Evolutionary conservation across 129 eudicot species (phyloP).

Genomic region (Saposhnikovia divaricata): DNA sequence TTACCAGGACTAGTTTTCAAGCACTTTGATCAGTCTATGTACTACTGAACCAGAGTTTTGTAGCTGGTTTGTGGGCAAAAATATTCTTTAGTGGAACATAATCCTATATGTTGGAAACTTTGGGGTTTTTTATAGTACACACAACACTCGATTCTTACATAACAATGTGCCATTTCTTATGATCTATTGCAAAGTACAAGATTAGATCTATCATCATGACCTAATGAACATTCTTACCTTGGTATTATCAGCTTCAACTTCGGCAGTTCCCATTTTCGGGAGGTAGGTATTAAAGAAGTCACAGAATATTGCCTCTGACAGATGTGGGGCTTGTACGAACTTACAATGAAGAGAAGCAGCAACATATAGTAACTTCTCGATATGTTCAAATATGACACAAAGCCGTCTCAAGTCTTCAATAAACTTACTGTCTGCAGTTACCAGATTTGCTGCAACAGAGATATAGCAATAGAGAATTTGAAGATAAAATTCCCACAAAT

Average conservation of each 20-base stretch:
- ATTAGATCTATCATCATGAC: background rate
- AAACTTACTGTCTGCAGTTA: constrained; percentile 39
- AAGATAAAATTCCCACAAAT: constrained; percentile 13
- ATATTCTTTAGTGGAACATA: background rate
- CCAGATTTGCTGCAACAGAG: constrained; percentile 42
- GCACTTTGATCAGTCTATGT: background rate
- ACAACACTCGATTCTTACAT: background rate
- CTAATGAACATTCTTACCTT: constrained; percentile 32
- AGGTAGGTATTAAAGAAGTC: constrained; percentile 53
- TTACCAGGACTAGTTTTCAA: background rate
- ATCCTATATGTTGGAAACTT: background rate
- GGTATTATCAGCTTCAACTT: constrained; percentile 24
- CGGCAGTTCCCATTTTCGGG: constrained; percentile 61
- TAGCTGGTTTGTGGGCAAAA: background rate
- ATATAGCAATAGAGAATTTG: constrained; percentile 10
- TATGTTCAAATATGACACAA: constrained; percentile 59
- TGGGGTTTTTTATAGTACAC: background rate
- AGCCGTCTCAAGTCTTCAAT: constrained; percentile 64
- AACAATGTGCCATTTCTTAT: background rate
- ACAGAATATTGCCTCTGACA: constrained; percentile 53
- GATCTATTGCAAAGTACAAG: background rate
- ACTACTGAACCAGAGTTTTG: background rate
- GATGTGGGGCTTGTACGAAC: constrained; percentile 65
- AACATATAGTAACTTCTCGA: constrained; percentile 49
- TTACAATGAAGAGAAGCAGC: constrained; percentile 88